Conservation (phyloP, 805 yeast genomes). For the Priceomyces carsonii region DNA sequence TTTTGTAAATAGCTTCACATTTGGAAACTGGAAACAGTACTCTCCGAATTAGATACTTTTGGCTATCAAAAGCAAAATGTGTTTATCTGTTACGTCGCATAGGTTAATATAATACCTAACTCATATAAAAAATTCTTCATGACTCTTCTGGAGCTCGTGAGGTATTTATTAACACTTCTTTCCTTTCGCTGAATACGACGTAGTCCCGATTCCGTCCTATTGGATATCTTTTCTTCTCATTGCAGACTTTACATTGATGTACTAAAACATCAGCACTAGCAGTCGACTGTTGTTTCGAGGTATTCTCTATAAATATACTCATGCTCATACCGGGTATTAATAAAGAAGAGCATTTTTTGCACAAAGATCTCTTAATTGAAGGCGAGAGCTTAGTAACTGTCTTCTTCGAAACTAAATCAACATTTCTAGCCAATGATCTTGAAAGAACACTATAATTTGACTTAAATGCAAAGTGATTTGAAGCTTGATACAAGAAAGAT, state of each 20-base stretch:
- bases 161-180: constrained; percentile 15
- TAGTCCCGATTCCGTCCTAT: constrained; percentile 57
- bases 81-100: no score
- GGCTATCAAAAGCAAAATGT: no score
- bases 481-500: constrained; percentile 59
- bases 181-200: constrained; percentile 46
- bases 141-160: constrained; percentile 1
- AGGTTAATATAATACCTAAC: no score
- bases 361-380: constrained; percentile 61
- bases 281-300: constrained; percentile 29
- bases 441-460: constrained; percentile 45
- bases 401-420: constrained; percentile 65
- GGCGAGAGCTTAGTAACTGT: constrained; percentile 68
- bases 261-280: constrained; percentile 48
- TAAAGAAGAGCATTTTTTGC: constrained; percentile 63
- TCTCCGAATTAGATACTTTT: constrained; percentile 1
- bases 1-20: constrained; percentile 11
- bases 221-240: constrained; percentile 55
- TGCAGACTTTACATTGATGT: constrained; percentile 54
- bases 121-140: no score
- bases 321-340: constrained; percentile 51
- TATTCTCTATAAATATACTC: constrained; percentile 40
- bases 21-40: background rate
- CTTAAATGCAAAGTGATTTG: constrained; percentile 38
- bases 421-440: constrained; percentile 52